Percentiles rank a stretch among this genome's conserved stretches.
Evolutionary conservation across 1,139 yeast species (phyloP).

Genomic region (Candida anutae): DNA sequence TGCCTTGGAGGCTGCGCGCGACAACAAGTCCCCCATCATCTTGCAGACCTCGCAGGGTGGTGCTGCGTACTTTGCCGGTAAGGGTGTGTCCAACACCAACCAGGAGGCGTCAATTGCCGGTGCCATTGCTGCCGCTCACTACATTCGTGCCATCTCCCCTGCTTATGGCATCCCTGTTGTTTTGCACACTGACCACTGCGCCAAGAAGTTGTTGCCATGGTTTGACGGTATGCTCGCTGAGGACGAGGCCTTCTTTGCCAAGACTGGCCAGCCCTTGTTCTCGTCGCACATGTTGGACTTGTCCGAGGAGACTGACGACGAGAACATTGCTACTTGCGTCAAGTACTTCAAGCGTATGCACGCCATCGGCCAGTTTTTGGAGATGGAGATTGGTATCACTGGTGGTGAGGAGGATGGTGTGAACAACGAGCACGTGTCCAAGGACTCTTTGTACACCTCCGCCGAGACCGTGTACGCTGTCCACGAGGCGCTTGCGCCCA

Average conservation of each 20-base stretch:
- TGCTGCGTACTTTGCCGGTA: constrained; percentile 99
- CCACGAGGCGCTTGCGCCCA: constrained; percentile 80
- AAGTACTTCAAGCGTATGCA: constrained; percentile 93
- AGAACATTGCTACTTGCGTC: constrained; percentile 89
- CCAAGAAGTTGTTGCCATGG: constrained; percentile 97
- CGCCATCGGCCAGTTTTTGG: constrained; percentile 95
- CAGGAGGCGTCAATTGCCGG: constrained; percentile 95
- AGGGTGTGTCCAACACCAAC: constrained; percentile 91
- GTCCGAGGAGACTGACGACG: constrained; percentile 94
- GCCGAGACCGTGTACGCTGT: constrained; percentile 94
- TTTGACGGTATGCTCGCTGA: constrained; percentile 96
- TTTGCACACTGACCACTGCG: constrained; percentile 98
- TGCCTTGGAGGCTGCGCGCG: constrained; percentile 98
- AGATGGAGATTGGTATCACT: constrained; percentile 99
- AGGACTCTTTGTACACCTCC: constrained; percentile 84
- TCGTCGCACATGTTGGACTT: constrained; percentile 99
- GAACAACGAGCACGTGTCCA: constrained; percentile 89
- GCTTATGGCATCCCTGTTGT: constrained; percentile 94
- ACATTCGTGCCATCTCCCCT: constrained; percentile 95
- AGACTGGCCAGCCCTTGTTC: constrained; percentile 90
- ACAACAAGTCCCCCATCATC: constrained; percentile 89
- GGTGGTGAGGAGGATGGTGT: constrained; percentile 99
- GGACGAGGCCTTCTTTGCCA: constrained; percentile 84
- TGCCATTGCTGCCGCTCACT: constrained; percentile 96
- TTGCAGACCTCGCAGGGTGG: constrained; percentile 99